Evolutionary conservation across 192 early-diverging fungal species (phyloP).

Genomic region (Spizellomyces punctatus): DNA sequence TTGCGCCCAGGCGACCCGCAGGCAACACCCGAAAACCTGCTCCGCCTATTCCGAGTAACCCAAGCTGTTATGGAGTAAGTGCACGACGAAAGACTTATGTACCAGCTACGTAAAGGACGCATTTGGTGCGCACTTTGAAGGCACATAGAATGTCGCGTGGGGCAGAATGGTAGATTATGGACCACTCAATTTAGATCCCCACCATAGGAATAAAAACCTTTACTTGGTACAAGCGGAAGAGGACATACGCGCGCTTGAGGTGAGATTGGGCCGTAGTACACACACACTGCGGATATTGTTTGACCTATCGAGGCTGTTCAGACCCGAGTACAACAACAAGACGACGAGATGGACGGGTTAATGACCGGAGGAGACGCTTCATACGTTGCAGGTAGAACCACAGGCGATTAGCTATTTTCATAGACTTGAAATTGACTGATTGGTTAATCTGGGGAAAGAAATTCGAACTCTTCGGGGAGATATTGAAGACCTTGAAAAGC

Average conservation of each 20-base stretch:
- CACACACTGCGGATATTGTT: no score
- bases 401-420: not conserved
- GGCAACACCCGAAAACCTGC: slow-evolving; percentile 41
- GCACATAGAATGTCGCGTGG: slow-evolving; percentile 1
- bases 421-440: not conserved
- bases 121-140: not conserved
- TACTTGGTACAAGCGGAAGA: slow-evolving; percentile 44
- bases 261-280: no score
- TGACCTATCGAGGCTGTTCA: not conserved
- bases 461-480: slow-evolving; percentile 42
- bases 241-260: slow-evolving; percentile 27
- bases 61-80: slow-evolving; percentile 55
- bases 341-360: slow-evolving; percentile 32
- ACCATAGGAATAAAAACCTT: slow-evolving; percentile 47
- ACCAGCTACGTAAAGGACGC: not conserved
- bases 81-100: not conserved
- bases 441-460: slow-evolving; percentile 14
- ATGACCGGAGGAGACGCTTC: slow-evolving; percentile 22
- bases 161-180: not conserved
- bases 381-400: slow-evolving; percentile 25
- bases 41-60: slow-evolving; percentile 45
- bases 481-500: slow-evolving; percentile 46
- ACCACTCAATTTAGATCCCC: slow-evolving; percentile 2
- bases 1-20: slow-evolving; percentile 35
- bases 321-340: slow-evolving; percentile 22